These are phyloP conservation scores for Trichophaea hybrida DNA, from an alignment of 2,329 filamentous ascomycete species.

Conservation along the genomic window DNA sequence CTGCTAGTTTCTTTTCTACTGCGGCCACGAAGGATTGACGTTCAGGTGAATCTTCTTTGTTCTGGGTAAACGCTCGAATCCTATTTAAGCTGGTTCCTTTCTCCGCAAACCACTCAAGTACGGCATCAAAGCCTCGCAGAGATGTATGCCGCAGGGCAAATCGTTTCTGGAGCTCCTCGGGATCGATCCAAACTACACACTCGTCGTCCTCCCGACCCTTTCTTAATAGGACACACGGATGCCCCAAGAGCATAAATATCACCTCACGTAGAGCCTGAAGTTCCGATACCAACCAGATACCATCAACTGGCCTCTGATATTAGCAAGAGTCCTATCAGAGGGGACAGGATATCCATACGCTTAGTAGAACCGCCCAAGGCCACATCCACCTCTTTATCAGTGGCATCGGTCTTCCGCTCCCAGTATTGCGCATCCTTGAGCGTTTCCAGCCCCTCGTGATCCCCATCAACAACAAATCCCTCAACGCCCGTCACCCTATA, in stretches of 20 bases:
- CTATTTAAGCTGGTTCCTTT: conserved; percentile 24
- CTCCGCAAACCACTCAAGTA: conserved; percentile 24
- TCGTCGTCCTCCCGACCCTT: conserved; percentile 14
- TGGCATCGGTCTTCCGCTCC: conserved; percentile 28
- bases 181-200: conserved; percentile 11
- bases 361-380: conserved; percentile 29
- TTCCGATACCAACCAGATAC: conserved; percentile 46
- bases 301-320: conserved; percentile 27
- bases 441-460: conserved; percentile 30
- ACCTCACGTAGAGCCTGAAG: conserved; percentile 60
- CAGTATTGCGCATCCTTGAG: conserved; percentile 37
- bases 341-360: not conserved
- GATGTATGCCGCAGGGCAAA: conserved; percentile 22
- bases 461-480: conserved; percentile 29
- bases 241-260: conserved; percentile 70
- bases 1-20: conserved; percentile 13
- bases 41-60: conserved; percentile 10
- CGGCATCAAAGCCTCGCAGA: conserved; percentile 15
- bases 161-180: conserved; percentile 2
- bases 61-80: conserved; percentile 21
- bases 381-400: conserved; percentile 31
- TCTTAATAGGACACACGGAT: conserved; percentile 57
- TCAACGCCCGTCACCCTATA: conserved; percentile 26
- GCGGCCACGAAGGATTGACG: conserved; percentile 24
- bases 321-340: not conserved